These are phyloP conservation scores for Pseudomassariella vexata DNA, from an alignment of 2,329 filamentous ascomycete genomes.

Conservation along the genomic window DNA sequence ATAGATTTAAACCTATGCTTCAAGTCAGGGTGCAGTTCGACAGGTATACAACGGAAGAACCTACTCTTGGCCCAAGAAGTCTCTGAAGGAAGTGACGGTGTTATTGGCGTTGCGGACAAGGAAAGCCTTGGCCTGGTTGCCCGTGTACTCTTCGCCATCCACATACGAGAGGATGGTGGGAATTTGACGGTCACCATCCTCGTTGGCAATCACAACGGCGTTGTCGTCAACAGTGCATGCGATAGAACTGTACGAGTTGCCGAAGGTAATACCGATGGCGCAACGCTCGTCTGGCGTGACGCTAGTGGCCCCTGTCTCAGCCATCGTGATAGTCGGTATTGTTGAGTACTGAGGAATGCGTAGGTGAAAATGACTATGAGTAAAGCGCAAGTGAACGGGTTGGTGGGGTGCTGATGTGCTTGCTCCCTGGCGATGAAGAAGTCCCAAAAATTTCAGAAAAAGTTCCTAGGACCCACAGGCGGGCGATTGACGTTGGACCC, in stretches of 20 bases:
- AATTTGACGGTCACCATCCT: conserved; percentile 98
- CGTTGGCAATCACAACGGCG: conserved; percentile 96
- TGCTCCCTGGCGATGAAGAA: no score
- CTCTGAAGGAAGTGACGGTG: conserved; percentile 92
- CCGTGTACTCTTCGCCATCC: conserved; percentile 93
- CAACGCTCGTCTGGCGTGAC: conserved; percentile 52
- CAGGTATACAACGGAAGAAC: conserved; percentile 19
- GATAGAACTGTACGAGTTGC: conserved; percentile 97
- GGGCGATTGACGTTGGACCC: no score
- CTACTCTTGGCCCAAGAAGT: conserved; percentile 91
- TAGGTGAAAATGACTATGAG: conserved; percentile 1
- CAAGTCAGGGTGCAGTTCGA: conserved; percentile 15
- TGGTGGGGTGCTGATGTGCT: no score
- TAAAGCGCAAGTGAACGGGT: background rate
- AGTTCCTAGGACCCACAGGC: no score
- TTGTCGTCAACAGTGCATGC: conserved; percentile 90
- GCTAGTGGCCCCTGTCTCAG: conserved; percentile 38
- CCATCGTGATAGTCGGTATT: conserved; percentile 27
- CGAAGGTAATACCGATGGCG: conserved; percentile 94
- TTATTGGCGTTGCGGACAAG: conserved; percentile 88
- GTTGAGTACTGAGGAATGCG: background rate
- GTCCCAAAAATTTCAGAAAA: no score
- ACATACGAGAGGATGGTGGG: conserved; percentile 92
- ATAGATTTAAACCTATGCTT: conserved; percentile 83
- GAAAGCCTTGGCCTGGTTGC: conserved; percentile 90